Evolutionary conservation across 495 filamentous ascomycete genomes (phyloP), one percentile per base, ranked within the genome.

Genomic region (Aspergillus mulundensis): DNA sequence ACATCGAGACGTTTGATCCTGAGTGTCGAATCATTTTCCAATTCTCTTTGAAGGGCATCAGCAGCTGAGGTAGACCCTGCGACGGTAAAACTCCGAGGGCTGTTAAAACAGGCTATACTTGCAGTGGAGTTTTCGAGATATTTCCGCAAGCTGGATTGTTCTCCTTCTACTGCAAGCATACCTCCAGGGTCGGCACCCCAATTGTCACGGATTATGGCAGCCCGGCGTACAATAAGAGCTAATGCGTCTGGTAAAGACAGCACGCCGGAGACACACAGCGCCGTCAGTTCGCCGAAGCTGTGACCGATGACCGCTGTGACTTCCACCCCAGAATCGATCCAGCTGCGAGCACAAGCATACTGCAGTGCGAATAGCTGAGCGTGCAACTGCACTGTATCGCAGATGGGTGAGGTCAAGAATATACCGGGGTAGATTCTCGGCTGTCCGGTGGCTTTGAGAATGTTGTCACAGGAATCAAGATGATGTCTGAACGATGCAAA

Each of bases 61-160:
- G 79, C 72, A 0, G 70, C 67, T 0, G 57, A 50, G 1, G 53
- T 66, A 21, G 71, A 54, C 0, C 81, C 81, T 3, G 75, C 77
- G 6, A 82, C 53, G 0, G 74, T 77, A 42, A 77, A 75, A 53
- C 69, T 77, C 11, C 61, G 61, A 6, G 75, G 73, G 0, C 74
- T 76, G 56, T 82, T 84, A 57, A 70, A 76, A 56, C 80, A 82
- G 0, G 80, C 78, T 60, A 83, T 77, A 5, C 32, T 61, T 1
- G 60, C 64, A 2, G 48, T n/a, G 12, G 24, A 30, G 2, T 18
- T 40, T n/a, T 23, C 18, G 12, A 25, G 30, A 10, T 32, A 34
- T 28, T n/a, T 18, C 32, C 54, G 43, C 12, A 40, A 19, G 0
- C 18, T 23, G 15, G 56, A 42, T 14, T 42, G 67, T 43, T 81